Evolutionary conservation across 257 asterid species (phyloP), one percentile per base, ranked within the genome.

Genomic region (Ligustrum vulgare): DNA sequence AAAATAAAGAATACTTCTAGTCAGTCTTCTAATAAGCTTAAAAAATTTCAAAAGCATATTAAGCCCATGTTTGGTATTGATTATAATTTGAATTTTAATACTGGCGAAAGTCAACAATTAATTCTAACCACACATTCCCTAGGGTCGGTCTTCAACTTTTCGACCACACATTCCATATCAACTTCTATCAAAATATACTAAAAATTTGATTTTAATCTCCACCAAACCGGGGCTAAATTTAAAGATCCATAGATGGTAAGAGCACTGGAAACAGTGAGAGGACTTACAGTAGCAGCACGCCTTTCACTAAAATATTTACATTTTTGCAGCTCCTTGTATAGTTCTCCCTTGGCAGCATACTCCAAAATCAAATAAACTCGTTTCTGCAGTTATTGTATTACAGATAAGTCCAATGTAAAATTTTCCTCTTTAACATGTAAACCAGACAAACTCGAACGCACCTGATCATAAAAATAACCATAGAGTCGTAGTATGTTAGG

Each of bases 381-480:
- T 86, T 94, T 94, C 98, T 94, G 97, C 82, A 82, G 22, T 69
- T 49, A 54, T 72, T 70, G 32, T 62, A 51, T 20, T 7, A 33
- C 67, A 16, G 39, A 72, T 79, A 58, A 80, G 74, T 25, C 69
- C 51, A 71, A 15, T 37, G 41, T 25, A 76, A 76, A n/a, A 58
- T 65, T 37, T 60, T 47, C 39, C 41, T 20, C 49, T 16, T 16
- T 23, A 68, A 63, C 32, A 3, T 23, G 34, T 39, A 67, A 13
- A 69, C 64, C 69, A 49, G 34, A 43, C 56, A 78, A 70, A 78
- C 62, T 2, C 49, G 12, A 56, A 18, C 62, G 32, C 88, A 82
- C 99, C 92, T 91, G 96, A 79, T 94, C 99, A 45, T 94, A 91
- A 74, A 94, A 94, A 84, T 91, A 94, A 12, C 99, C 99, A 63